Conservation (phyloP, 2,329 filamentous ascomycete genomes). For the Ophiognomonia clavigignenti-juglandacearum region DNA sequence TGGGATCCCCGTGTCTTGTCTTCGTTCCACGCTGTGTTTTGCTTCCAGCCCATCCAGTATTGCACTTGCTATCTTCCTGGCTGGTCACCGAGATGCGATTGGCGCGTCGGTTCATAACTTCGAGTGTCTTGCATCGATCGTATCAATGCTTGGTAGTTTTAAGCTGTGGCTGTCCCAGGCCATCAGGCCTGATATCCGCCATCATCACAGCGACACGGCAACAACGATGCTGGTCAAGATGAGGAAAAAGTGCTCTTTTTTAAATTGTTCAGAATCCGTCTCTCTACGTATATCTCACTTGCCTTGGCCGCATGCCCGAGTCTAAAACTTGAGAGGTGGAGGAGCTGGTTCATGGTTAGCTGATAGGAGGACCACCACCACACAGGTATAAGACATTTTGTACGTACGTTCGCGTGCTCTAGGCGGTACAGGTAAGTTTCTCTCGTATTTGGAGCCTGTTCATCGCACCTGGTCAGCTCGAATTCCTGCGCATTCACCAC, state of each 20-base stretch:
- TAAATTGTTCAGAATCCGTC: not conserved
- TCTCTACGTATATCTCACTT: slow-evolving; percentile 29
- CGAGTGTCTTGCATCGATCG: too few relatives aligned
- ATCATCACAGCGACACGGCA: not conserved
- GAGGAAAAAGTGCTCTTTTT: not conserved
- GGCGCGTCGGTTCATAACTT: too few relatives aligned
- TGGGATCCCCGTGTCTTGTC: too few relatives aligned
- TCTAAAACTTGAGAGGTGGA: slow-evolving; percentile 44
- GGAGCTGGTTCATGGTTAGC: slow-evolving; percentile 34
- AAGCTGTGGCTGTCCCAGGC: too few relatives aligned
- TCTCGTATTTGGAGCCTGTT: slow-evolving; percentile 88
- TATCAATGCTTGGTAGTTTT: too few relatives aligned
- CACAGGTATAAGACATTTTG: not conserved
- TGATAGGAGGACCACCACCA: slow-evolving; percentile 16
- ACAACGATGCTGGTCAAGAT: not conserved
- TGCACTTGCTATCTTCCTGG: too few relatives aligned
- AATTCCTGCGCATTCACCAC: not conserved
- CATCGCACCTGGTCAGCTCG: slow-evolving; percentile 2
- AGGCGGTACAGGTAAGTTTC: slow-evolving; percentile 79
- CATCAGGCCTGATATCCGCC: not conserved
- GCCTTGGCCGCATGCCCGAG: slow-evolving; percentile 8
- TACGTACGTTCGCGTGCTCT: slow-evolving; percentile 76
- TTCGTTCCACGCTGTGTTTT: too few relatives aligned
- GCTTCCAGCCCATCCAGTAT: too few relatives aligned
- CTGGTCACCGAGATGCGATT: too few relatives aligned